Conservation (phyloP, 2,329 filamentous ascomycete species). For the Cladosporium sp. region DNA sequence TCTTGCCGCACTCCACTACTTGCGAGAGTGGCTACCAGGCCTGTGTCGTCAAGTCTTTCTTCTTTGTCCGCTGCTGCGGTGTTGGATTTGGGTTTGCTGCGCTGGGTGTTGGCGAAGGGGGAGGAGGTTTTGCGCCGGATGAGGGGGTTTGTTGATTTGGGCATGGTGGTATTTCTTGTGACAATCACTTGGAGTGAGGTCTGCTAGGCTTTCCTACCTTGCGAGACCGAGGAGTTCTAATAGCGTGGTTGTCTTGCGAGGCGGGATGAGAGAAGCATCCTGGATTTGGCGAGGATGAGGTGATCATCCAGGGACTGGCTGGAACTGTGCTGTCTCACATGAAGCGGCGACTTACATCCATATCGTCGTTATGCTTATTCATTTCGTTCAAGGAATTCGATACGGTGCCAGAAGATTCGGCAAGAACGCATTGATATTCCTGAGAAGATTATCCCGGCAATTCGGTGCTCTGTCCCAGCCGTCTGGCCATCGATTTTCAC, state of each 20-base stretch:
- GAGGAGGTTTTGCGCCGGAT: constrained; percentile 36
- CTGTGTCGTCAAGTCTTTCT: constrained; percentile 56
- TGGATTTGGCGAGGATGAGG: constrained; percentile 1
- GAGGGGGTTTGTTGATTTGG: constrained; percentile 25
- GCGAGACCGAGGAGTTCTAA: neutral
- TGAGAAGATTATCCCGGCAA: too few relatives aligned
- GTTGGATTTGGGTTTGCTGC: constrained; percentile 31
- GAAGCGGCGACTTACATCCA: neutral
- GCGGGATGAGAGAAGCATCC: neutral
- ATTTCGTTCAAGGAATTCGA: too few relatives aligned
- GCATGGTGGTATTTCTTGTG: constrained; percentile 21
- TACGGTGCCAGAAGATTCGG: too few relatives aligned
- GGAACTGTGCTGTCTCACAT: neutral
- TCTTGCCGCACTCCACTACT: constrained; percentile 62
- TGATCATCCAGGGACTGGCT: constrained; percentile 4
- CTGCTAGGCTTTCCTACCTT: neutral
- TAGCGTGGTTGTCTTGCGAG: constrained; percentile 1
- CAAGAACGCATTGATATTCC: too few relatives aligned
- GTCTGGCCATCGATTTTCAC: too few relatives aligned
- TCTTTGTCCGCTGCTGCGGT: constrained; percentile 19
- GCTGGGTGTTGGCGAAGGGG: constrained; percentile 34
- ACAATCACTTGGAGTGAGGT: too few relatives aligned
- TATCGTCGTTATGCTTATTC: too few relatives aligned
- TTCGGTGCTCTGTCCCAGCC: too few relatives aligned
- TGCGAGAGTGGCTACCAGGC: constrained; percentile 53